phyloP scores from a whole-genome alignment of 1,284 basidiomycete species.

The Tylopilus orsonianus region DNA sequence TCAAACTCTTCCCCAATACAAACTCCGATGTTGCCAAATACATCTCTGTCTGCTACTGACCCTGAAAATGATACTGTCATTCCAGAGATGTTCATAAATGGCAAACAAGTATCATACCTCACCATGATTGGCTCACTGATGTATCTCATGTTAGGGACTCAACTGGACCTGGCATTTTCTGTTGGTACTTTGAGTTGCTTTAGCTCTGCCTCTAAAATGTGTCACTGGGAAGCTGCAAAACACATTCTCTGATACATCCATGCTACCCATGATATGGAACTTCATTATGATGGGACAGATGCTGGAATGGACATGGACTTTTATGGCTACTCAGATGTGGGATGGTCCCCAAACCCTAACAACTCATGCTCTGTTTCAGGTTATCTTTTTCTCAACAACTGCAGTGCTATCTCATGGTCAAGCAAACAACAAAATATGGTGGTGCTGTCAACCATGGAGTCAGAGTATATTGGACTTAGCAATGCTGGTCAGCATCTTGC shows the following conservation, averaged over 20 bases:
- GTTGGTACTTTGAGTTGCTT: conserved; percentile 2
- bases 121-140: neutral
- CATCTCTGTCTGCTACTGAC: neutral
- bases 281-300: neutral
- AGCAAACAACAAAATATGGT: conserved; percentile 3
- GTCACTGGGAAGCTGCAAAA: conserved; percentile 7
- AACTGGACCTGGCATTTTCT: conserved; percentile 3
- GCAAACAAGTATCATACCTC: neutral
- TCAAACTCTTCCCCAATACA: neutral
- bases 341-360: conserved; percentile 1
- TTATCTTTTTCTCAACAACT: neutral
- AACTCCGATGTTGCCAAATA: conserved; percentile 1
- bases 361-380: neutral
- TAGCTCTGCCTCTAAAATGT: neutral
- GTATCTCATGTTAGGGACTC: conserved; percentile 3
- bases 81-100: neutral
- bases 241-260: neutral
- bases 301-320: conserved; percentile 4
- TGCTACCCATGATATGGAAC: neutral
- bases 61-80: accelerated
- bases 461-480: conserved; percentile 2
- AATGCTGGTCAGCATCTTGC: neutral
- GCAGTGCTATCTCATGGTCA: neutral
- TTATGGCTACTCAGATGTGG: conserved; percentile 4
- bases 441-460: neutral